Evolutionary conservation across 2,329 filamentous ascomycete genomes (phyloP), one percentile per base, ranked within the genome.

Genomic region (Penicillium nordicum): DNA sequence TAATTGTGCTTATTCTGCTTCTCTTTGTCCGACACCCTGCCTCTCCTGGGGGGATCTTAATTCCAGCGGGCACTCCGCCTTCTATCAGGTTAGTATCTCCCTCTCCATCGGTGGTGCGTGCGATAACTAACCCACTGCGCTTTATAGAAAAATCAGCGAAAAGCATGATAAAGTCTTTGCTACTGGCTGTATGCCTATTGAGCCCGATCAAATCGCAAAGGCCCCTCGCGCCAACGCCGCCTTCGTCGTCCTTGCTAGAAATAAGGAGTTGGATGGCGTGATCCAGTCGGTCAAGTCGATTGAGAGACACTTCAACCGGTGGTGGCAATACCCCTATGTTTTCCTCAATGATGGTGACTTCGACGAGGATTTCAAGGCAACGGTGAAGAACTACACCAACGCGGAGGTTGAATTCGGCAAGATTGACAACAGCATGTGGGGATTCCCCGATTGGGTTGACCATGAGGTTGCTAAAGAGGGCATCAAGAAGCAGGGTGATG

Each of bases 321-420:
- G 93, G 92, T 99, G 92, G 74, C 86, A 97, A 76, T 99, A 99
- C 74, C 94, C 94, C 27, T 99, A 97, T 72, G 93, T 97, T 65
- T 97, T 99, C 75, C 80, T 99, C 65, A 99, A 99, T 76, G 93
- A 99, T 69, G 94, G 88, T 62, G 92, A 97, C 56, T 99, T 99
- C 83, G 92, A 97, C 76, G 85, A 90, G 69, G 90, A 87, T 12
- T 99, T 99, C 83, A 95, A 90, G 74, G 88, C 93, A 66, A 88
- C 87, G 0, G 85, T 99, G 56, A 79, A 82, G 69, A 96, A 97
- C 71, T 91, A 99, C 76, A 96, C 92, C n/a, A 95, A 90, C 52
- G 84, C 83, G 34, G 76, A 82, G 0, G 90, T 96, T 53, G 93
- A 99, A 76, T 99, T 97, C 78, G 94, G 94, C 72, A 92, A 90